These are phyloP conservation scores for Neoarthrinium moseri DNA, from an alignment of 2,329 filamentous ascomycete genomes.

Conservation along the genomic window DNA sequence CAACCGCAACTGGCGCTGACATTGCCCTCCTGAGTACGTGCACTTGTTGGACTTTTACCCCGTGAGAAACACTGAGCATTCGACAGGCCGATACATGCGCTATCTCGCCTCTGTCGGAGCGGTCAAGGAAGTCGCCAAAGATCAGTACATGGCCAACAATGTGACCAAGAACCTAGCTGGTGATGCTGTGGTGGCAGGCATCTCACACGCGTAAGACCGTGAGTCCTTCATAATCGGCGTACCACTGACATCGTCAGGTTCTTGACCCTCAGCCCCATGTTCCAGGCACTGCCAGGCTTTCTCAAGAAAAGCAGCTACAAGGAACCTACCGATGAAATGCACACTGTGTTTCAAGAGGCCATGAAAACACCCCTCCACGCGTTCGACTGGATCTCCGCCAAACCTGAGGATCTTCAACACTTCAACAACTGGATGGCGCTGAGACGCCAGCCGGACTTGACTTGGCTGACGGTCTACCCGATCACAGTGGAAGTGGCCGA, in stretches of 20 bases:
- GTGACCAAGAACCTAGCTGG: constrained; percentile 7
- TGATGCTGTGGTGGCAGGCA: constrained; percentile 1
- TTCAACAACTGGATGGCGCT: constrained; percentile 7
- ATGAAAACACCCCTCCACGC: constrained; percentile 6
- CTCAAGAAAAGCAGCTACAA: not conserved
- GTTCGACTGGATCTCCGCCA: constrained; percentile 13
- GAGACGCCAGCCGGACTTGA: constrained; percentile 12
- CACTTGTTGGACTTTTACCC: not conserved
- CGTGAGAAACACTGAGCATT: not conserved
- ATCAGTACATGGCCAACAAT: constrained; percentile 3
- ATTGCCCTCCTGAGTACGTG: not conserved
- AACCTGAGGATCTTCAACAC: not conserved
- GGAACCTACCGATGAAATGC: constrained; percentile 10
- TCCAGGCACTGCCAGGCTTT: constrained; percentile 2
- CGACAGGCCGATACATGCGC: constrained; percentile 1
- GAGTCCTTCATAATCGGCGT: too few species aligned
- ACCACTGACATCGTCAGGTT: constrained; percentile 1
- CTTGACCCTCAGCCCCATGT: constrained; percentile 7
- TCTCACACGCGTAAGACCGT: constrained; percentile 10
- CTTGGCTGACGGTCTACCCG: constrained; percentile 14
- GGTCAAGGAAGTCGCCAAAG: not conserved
- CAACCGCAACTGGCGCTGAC: not conserved
- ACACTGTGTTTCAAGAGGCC: constrained; percentile 17
- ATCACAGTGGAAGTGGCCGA: not conserved
- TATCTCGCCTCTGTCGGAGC: constrained; percentile 3